Evolutionary conservation across 345 rosid species (phyloP), one percentile per base, ranked within the genome.

Genomic region (Garcia nutans): DNA sequence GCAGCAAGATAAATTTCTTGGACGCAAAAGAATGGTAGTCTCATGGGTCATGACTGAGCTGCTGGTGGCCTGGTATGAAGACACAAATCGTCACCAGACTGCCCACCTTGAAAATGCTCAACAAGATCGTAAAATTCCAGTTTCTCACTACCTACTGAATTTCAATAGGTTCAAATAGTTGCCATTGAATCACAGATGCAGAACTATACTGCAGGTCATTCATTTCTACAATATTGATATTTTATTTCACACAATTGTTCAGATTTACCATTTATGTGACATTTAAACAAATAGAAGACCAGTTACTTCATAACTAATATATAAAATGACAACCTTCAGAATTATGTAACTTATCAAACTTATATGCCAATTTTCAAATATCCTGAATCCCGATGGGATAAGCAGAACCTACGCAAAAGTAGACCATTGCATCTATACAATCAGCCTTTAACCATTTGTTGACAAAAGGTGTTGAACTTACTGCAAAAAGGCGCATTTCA

Each of bases 401-500:
- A 23, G 37, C n/a, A 11, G 22, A 28, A 50, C n/a, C 10, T 26
- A 24, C 23, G 45, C 60, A 15, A 41, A 44, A 57, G 22, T 0
- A 72, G 15, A 24, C 13, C 6, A 20, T 17, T 8, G 23, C 44
- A 72, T 22, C 9, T 10, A 5, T 16, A 23, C 22, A 24, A 45
- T 22, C 47, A 10, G 11, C 3, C 4, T 45, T 19, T 59, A 8
- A 72, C 8, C 47, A 22, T 56, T 72, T 33, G 49, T 42, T 41
- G 55, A 15, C 33, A 57, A 72, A 72, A 62, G 68, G 50, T 17
- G 67, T 17, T 23, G 70, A 74, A 82, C 91, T 84, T 86, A 91
- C 98, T 73, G 93, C 96, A 81, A 91, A 78, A 75, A 90, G 77
- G 71, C 94, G 93, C 74, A 89, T 87, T 82, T 89, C 93, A 23